phyloP scores from a whole-genome alignment of 2,329 filamentous ascomycete genomes.

The Calonectria honghensis region DNA sequence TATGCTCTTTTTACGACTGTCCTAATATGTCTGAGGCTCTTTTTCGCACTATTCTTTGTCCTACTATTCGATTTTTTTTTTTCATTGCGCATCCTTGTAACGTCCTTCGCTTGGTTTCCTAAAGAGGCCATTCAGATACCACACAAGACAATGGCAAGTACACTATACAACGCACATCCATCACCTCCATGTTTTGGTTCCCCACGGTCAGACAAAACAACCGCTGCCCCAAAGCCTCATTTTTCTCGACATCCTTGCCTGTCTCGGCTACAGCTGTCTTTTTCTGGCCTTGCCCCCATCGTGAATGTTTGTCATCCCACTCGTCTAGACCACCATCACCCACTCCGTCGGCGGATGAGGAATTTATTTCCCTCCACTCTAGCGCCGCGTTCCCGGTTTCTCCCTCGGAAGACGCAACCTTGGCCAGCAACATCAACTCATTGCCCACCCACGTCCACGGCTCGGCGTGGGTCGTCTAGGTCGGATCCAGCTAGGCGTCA shows the following conservation, averaged over 20 bases:
- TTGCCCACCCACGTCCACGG: slow-evolving; percentile 46
- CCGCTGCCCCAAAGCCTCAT: neutral
- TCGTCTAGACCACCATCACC: slow-evolving; percentile 18
- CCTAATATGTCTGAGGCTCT: neutral
- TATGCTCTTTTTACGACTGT: neutral
- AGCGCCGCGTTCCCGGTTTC: slow-evolving; percentile 50
- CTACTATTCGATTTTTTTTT: neutral
- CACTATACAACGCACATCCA: neutral
- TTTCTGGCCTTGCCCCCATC: slow-evolving; percentile 22
- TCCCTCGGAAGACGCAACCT: slow-evolving; percentile 46
- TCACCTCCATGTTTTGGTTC: neutral
- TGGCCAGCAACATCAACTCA: slow-evolving; percentile 43
- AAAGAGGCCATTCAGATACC: neutral
- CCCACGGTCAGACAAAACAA: neutral
- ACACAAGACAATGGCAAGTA: neutral
- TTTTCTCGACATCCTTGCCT: slow-evolving; percentile 15
- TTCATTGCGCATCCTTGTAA: neutral
- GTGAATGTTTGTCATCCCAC: slow-evolving; percentile 28
- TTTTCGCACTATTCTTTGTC: neutral
- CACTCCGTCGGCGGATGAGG: slow-evolving; percentile 34
- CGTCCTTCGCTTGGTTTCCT: neutral
- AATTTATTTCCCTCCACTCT: slow-evolving; percentile 43
- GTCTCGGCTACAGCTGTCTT: neutral
- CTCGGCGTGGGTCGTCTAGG: slow-evolving; percentile 54
- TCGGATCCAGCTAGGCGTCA: slow-evolving; percentile 50